phyloP scores from a whole-genome alignment of 306 rosid species.

The Sechiopsis laciniata region DNA sequence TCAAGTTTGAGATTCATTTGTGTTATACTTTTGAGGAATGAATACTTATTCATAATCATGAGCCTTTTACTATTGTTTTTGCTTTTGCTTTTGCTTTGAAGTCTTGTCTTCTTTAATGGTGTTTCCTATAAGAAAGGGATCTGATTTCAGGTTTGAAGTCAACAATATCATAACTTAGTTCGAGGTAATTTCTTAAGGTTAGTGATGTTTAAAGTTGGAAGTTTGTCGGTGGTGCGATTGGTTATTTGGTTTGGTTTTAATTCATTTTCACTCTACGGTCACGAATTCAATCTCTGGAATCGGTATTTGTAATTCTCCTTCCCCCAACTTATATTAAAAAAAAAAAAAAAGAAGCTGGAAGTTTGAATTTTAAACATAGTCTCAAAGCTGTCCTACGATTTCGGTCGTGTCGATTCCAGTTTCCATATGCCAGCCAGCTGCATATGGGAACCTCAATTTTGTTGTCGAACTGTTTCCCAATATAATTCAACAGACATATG shows the following conservation, averaged over 20 bases:
- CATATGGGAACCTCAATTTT: neutral
- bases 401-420: constrained; percentile 1
- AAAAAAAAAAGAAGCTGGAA: too few relatives aligned
- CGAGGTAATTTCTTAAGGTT: too few relatives aligned
- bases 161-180: too few relatives aligned
- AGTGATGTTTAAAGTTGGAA: neutral
- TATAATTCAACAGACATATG: neutral
- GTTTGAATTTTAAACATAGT: neutral
- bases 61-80: neutral
- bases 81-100: too few relatives aligned
- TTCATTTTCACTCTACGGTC: too few relatives aligned
- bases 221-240: too few relatives aligned
- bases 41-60: neutral
- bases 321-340: too few relatives aligned
- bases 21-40: neutral
- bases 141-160: neutral
- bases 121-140: neutral
- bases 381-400: neutral
- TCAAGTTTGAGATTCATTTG: neutral
- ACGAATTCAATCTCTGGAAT: too few relatives aligned
- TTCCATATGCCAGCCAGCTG: neutral
- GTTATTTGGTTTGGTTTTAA: too few relatives aligned
- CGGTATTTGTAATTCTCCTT: too few relatives aligned
- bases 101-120: neutral
- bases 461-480: neutral